Base-by-base conservation (phyloP, 805 yeast genomes). In the Wickerhamiella sorbophila region DNA sequence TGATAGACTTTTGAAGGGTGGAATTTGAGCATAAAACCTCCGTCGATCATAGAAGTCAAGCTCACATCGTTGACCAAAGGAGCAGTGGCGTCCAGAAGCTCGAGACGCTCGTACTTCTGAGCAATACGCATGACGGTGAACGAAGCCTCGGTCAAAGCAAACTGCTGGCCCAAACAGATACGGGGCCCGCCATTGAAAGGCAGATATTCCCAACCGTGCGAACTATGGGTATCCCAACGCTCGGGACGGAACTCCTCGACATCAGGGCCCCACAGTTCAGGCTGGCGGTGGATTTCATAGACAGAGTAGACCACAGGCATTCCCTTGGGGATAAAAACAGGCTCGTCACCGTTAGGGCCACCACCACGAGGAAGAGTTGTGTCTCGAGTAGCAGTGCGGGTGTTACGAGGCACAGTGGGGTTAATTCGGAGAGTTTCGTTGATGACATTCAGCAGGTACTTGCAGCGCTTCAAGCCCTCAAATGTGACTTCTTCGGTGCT, bases 151-250 rank as follows among this genome's bases (percentile, higher is more conserved):
- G 71, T 67, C 31, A 67, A 61, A 6, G 72, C 74, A 58, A 68
- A 68, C 51, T 69, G 73, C 52, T 69, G 74, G 19, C 72, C 74
- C 41, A 68, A 53, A 48, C 72, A 69, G 39, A 69, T 65, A 43
- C 74, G 56, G 18, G 72, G 72, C 9, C 74, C 74, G 26, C 72
- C 73, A 46, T 67, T 66, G 52, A 67, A 67, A 21, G 72, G 71
- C 22, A 66, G 52, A 45, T 62, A 67, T 14, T 64, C 64, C 71
- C 71, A 67, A 9, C 68, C 62, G 35, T 59, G 56, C 33, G 58
- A 53, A 48, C 44, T 58, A 57, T 33, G 38, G 12, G 35, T 39
- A 3, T 48, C 52, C 75, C 75, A 71, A 38, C 75, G 61, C 52
- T 68, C 74, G 5, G 74, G 74, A 8, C 54, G 50, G 55, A 65